Percentiles rank a stretch among this genome's conserved stretches.
Evolutionary conservation across 2,329 filamentous ascomycete species (phyloP).

Genomic region (Colletotrichum neosansevieriae): DNA sequence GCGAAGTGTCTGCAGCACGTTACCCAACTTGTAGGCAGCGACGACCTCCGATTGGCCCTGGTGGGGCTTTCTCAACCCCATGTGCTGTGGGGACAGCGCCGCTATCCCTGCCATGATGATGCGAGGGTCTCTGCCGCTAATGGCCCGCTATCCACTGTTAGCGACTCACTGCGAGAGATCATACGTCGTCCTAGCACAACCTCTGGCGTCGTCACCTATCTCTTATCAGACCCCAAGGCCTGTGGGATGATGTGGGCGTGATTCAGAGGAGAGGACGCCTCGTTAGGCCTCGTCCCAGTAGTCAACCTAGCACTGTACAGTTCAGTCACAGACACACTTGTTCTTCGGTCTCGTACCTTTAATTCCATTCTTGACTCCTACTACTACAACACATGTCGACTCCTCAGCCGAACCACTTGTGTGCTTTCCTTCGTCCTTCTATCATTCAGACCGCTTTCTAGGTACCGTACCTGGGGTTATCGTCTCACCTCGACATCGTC

Average conservation of each 20-base stretch:
- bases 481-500: constrained; percentile 15
- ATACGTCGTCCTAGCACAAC: constrained; percentile 22
- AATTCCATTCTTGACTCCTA: constrained; percentile 30
- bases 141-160: constrained; percentile 42
- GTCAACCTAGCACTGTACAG: constrained; percentile 38
- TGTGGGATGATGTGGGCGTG: constrained; percentile 38
- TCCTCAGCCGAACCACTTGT: constrained; percentile 24
- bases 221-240: constrained; percentile 36
- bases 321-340: constrained; percentile 36
- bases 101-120: constrained; percentile 38
- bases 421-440: constrained; percentile 8
- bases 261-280: constrained; percentile 36
- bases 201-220: constrained; percentile 31
- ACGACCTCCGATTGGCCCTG: constrained; percentile 28
- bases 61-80: neutral
- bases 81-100: constrained; percentile 21
- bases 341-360: constrained; percentile 31
- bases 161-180: constrained; percentile 1
- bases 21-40: constrained; percentile 28
- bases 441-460: constrained; percentile 24
- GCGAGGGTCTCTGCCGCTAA: constrained; percentile 38
- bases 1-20: constrained; percentile 33
- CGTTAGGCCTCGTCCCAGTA: constrained; percentile 35
- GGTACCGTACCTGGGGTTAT: constrained; percentile 16
- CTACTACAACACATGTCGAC: constrained; percentile 16